A percentile compares a stretch with the other conserved stretches of the same genome.
These are phyloP conservation scores for Serpula lacrymans DNA, from an alignment of 768 basidiomycete genomes.

Conservation along the genomic window DNA sequence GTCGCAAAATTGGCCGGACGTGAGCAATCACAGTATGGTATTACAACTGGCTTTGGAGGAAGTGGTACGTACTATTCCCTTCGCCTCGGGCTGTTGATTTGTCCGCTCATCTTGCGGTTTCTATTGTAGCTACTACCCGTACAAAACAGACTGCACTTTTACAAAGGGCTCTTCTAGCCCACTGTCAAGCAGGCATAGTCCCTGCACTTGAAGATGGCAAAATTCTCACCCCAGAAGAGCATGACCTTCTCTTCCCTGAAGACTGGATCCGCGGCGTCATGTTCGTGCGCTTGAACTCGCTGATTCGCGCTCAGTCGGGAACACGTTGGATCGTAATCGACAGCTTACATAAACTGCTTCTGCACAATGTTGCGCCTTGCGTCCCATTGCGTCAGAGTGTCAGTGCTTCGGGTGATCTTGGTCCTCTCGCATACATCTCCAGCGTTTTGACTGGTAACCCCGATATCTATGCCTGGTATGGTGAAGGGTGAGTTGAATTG, in stretches of 20 bases:
- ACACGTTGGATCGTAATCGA: slow-evolving; percentile 73
- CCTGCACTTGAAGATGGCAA: too few species aligned
- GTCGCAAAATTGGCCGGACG: too few species aligned
- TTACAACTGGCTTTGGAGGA: slow-evolving; percentile 72
- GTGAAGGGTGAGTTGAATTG: too few species aligned
- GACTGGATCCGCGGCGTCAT: slow-evolving; percentile 80
- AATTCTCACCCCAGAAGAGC: slow-evolving; percentile 40
- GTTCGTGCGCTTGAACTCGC: slow-evolving; percentile 75
- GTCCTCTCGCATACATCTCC: slow-evolving; percentile 72
- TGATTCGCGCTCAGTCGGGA: slow-evolving; percentile 78
- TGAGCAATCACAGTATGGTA: too few species aligned
- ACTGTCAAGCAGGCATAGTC: slow-evolving; percentile 67
- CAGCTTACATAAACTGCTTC: slow-evolving; percentile 63
- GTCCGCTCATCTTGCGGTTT: too few species aligned
- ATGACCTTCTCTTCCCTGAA: slow-evolving; percentile 62
- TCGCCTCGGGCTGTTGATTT: too few species aligned
- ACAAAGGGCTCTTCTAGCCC: slow-evolving; percentile 68
- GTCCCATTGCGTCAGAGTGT: slow-evolving; percentile 77
- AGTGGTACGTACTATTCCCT: too few species aligned
- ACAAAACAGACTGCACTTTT: slow-evolving; percentile 63
- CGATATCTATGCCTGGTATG: too few species aligned
- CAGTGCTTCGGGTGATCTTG: slow-evolving; percentile 70
- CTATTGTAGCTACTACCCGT: slow-evolving; percentile 57
- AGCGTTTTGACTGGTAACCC: slow-evolving; percentile 70
- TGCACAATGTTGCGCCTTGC: slow-evolving; percentile 62